Evolutionary conservation across 2,329 filamentous ascomycete genomes (phyloP), one percentile per base, ranked within the genome.

Genomic region (Verticillium isaacii): DNA sequence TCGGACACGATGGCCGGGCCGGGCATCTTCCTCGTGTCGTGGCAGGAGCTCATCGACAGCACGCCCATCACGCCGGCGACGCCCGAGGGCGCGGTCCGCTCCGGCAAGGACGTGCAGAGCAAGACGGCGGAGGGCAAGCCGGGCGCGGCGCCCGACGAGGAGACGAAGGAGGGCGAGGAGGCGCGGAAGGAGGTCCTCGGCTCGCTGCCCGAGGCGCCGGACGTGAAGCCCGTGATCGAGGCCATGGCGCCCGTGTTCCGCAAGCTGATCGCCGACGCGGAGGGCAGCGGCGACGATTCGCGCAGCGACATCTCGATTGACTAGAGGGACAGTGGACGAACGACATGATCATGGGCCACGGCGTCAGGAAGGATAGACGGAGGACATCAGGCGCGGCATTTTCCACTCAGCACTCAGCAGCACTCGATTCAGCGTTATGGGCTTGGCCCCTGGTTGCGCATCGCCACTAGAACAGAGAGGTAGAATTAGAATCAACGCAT

Each of bases 41-140:
- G 91, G 90, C 88, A 92, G 70, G 78, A 83, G 1, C 77, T 93
- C 7, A 78, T 93, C 3, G 88, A 93, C 70, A 77, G 81, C n/a
- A 91, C 90, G 0, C 72, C 81, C 56, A 87, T 93, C 64, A 90
- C 89, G 1, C 89, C 91, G 0, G 80, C 77, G 0, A 78, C 75
- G 1, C 72, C 78, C 0, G 70, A 74, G 1, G 88, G 88, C 0
- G 76, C 78, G 1, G 72, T 88, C 0, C 79, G 89, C 0, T 70
- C 65, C 8, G 85, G 85, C 15, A 80, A 75, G 37, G 83, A 86
- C 19, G 81, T 85, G 32, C 82, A 78, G 69, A 72, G 75, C 50
- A 64, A 70, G 29, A 72, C 74, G 50, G 74, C 75, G 6, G 73
- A 74, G 68, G 80, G 80, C 5, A 84, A 82, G 69, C 75, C 73